Conservation (phyloP, 2,329 filamentous ascomycete genomes). For the Fusarium annulatum region DNA sequence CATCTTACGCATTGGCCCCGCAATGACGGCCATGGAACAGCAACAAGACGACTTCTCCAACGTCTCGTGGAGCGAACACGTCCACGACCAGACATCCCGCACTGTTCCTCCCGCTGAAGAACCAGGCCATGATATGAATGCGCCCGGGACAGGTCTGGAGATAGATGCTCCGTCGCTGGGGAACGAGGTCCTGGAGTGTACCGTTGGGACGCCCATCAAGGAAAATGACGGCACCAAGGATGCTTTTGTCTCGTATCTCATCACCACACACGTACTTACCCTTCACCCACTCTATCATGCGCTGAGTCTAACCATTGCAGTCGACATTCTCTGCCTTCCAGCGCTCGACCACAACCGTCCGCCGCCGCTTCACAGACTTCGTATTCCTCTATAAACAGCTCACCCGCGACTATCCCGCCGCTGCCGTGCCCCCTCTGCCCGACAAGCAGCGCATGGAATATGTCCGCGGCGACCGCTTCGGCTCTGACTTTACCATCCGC, state of each 20-base stretch:
- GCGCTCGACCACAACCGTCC: slow-evolving; percentile 79
- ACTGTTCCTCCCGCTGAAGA: slow-evolving; percentile 41
- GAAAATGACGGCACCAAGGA: slow-evolving; percentile 98
- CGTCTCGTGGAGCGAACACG: slow-evolving; percentile 79
- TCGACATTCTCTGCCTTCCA: slow-evolving; percentile 96
- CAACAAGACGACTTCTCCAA: slow-evolving; percentile 79
- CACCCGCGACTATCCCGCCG: slow-evolving; percentile 86
- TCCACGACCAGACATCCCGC: slow-evolving; percentile 52
- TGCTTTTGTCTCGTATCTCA: slow-evolving; percentile 93
- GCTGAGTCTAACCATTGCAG: slow-evolving; percentile 56
- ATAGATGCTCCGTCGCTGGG: slow-evolving; percentile 72
- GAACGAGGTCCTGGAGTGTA: slow-evolving; percentile 83
- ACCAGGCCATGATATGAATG: slow-evolving; percentile 53
- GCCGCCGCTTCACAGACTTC: slow-evolving; percentile 97
- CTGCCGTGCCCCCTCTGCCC: slow-evolving; percentile 91
- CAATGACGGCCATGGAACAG: slow-evolving; percentile 60
- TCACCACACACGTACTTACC: slow-evolving; percentile 81
- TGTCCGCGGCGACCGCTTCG: slow-evolving; percentile 95
- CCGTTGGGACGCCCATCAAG: slow-evolving; percentile 85
- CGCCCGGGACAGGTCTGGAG: slow-evolving; percentile 61
- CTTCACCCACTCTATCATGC: neutral
- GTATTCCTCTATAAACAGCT: slow-evolving; percentile 95
- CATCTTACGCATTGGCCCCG: slow-evolving; percentile 2
- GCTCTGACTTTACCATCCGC: slow-evolving; percentile 88
- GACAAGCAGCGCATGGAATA: slow-evolving; percentile 99